A percentile compares a stretch with the other conserved stretches of the same genome.
Conservation (phyloP, 495 filamentous ascomycete genomes). For the Xylaria flabelliformis region DNA sequence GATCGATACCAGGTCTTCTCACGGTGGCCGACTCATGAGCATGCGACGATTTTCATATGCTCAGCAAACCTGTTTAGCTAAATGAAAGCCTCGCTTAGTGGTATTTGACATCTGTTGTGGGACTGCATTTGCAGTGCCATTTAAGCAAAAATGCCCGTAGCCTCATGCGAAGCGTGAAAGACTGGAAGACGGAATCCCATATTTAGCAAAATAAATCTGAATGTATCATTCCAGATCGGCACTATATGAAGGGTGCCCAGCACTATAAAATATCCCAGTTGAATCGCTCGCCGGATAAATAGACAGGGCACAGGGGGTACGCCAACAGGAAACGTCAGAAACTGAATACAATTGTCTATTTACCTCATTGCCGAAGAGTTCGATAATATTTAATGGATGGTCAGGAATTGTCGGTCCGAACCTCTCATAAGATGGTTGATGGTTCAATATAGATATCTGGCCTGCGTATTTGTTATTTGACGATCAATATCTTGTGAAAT, state of each 20-base stretch:
- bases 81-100: background rate
- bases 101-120: background rate
- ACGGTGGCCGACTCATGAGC: background rate
- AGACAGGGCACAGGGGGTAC: background rate
- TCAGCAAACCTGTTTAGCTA: background rate
- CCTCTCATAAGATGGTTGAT: background rate
- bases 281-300: conserved; percentile 24
- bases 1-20: background rate
- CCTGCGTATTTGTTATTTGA: background rate
- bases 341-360: background rate
- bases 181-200: background rate
- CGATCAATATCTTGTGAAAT: background rate
- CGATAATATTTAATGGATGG: background rate
- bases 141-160: background rate
- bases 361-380: background rate
- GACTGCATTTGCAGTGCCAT: background rate
- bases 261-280: background rate
- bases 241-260: background rate
- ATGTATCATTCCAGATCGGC: background rate
- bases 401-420: background rate
- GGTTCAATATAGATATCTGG: too few relatives aligned
- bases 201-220: conserved; percentile 2
- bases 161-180: background rate
- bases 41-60: background rate
- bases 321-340: background rate